Evolutionary conservation across 2,329 filamentous ascomycete species (phyloP), one percentile per base, ranked within the genome.

Genomic region (Penicillium vulpinum): DNA sequence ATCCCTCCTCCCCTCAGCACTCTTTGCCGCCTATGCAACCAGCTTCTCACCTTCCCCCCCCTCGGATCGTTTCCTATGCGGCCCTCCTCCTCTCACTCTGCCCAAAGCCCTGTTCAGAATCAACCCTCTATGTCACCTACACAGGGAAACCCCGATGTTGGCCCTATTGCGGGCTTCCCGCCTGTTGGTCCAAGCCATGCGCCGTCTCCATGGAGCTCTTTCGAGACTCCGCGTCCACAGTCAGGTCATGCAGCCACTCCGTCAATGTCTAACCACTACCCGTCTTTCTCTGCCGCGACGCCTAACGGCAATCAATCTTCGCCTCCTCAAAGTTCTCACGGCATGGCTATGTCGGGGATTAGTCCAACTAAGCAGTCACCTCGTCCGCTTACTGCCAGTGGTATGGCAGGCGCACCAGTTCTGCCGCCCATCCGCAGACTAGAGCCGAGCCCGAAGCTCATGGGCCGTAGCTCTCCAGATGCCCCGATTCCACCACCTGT

Each of bases 81-180:
- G 36, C 75, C 76, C n/a, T 71, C 73, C 18, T 77, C 77, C 5
- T 75, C 76, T 40, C 74, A 78, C 53, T 75, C 75, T 24, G 60
- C 64, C 7, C 69, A 72, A 41, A 71, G 67, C 46, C 70, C 66
- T 33, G 73, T 78, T 21, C 72, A 79, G 45, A 78, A 78, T 54
- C 75, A 73, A 15, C 77, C 78, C 1, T 75, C 77, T 1, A 78
- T 80, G 72, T 80, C 79, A 21, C 78, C 78, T 22, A 77, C 81
- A 54, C 67, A 82, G 71, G 73, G 81, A 54, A 72, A 83, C 67
- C 67, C 78, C 70, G 73, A 83, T 65, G 68, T 79, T 44, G 77
- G 77, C 4, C 76, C 74, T 49, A 68, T 80, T 43, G 77, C 76
- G 21, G 77, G 77, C 9, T 75, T 79, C 40, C 75, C 74, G n/a